Conservation (phyloP, 768 basidiomycete species). For the Tephrocybe sp. region DNA sequence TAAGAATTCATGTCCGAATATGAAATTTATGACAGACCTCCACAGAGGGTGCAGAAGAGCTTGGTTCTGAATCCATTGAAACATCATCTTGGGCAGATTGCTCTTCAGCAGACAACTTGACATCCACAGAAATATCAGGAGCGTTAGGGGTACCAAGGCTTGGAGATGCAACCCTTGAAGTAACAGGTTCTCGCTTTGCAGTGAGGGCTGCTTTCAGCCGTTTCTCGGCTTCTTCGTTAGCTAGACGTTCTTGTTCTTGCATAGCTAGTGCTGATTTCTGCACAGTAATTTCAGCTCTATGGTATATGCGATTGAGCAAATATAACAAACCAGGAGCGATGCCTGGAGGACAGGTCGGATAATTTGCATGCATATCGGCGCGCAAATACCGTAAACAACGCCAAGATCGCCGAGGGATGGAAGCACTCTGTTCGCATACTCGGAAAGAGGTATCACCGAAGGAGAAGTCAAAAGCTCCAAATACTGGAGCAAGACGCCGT, state of each 20-base stretch:
- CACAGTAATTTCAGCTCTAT: slow-evolving; percentile 4
- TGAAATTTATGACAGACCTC: slow-evolving; percentile 34
- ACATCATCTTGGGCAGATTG: slow-evolving; percentile 37
- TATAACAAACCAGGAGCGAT: slow-evolving; percentile 51
- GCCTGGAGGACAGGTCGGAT: slow-evolving; percentile 78
- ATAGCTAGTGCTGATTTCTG: slow-evolving; percentile 62
- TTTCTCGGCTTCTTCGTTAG: slow-evolving; percentile 77
- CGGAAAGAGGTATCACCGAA: slow-evolving; percentile 61
- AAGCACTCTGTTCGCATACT: slow-evolving; percentile 72
- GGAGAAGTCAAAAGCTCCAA: slow-evolving; percentile 83
- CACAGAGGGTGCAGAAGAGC: slow-evolving; percentile 24
- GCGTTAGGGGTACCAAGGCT: slow-evolving; percentile 30
- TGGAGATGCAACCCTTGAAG: slow-evolving; percentile 68
- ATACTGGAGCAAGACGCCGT: slow-evolving; percentile 91
- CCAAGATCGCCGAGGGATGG: slow-evolving; percentile 77
- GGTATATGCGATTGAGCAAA: neutral
- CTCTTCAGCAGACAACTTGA: slow-evolving; percentile 27
- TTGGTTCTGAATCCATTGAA: slow-evolving; percentile 53
- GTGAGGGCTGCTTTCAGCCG: slow-evolving; percentile 78
- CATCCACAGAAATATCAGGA: slow-evolving; percentile 25
- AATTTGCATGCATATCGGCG: slow-evolving; percentile 92
- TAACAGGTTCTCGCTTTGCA: slow-evolving; percentile 71
- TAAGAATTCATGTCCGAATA: neutral
- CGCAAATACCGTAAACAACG: slow-evolving; percentile 74
- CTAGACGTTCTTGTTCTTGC: slow-evolving; percentile 67